Percentiles rank a stretch among this genome's conserved stretches.
Conservation (phyloP, 139 green algal genomes). For the Micromonas commoda region DNA sequence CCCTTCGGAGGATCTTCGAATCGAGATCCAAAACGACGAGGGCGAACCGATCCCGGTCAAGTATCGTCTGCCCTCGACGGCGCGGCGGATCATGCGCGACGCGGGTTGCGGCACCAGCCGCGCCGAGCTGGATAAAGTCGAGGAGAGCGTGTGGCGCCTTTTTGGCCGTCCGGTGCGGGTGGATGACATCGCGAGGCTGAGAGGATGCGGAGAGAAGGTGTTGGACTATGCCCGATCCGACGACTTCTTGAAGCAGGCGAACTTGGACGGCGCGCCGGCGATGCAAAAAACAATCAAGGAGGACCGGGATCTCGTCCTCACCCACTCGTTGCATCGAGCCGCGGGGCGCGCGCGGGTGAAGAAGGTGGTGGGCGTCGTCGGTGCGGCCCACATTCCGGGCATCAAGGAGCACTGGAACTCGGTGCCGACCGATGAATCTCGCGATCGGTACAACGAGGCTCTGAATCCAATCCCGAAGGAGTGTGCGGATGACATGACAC, state of each 20-base stretch:
- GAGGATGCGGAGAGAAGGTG: not conserved
- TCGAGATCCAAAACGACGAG: too few relatives aligned
- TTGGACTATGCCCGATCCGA: not conserved
- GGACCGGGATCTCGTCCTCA: constrained; percentile 14
- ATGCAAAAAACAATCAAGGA: not conserved
- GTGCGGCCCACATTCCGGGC: constrained; percentile 1
- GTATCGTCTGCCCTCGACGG: too few relatives aligned
- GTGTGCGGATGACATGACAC: not conserved
- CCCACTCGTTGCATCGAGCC: not conserved
- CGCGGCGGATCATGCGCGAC: too few relatives aligned
- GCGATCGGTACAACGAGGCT: not conserved
- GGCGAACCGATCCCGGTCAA: too few relatives aligned
- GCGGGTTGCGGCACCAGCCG: too few relatives aligned
- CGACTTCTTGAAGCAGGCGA: not conserved
- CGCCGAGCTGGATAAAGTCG: too few relatives aligned
- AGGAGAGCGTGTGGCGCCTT: too few relatives aligned
- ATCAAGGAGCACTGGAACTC: constrained; percentile 1
- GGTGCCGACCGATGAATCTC: not conserved
- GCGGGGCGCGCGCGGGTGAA: not conserved
- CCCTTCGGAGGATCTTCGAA: too few relatives aligned
- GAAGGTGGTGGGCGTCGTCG: constrained; percentile 19
- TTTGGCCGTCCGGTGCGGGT: too few relatives aligned
- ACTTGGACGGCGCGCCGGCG: not conserved
- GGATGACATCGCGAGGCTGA: not conserved
- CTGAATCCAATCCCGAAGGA: not conserved